These are phyloP conservation scores for Vaccinium myrtillus DNA, from an alignment of 148 eudicot species.

Conservation along the genomic window DNA sequence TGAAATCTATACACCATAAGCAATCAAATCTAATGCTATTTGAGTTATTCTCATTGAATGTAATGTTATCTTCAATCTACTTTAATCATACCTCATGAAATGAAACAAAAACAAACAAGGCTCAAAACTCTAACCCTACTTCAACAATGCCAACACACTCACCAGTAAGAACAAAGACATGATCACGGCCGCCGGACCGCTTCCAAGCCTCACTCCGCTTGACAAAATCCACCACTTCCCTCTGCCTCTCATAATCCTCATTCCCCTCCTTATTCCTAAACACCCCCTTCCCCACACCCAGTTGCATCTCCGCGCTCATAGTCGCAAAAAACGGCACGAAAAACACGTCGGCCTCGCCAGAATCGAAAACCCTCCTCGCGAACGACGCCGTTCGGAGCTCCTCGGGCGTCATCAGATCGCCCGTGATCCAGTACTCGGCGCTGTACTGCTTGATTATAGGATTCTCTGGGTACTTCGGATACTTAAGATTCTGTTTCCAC, in stretches of 20 bases:
- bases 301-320: conserved; percentile 87
- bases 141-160: conserved; percentile 12
- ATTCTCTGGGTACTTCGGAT: conserved; percentile 69
- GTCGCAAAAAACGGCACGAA: conserved; percentile 95
- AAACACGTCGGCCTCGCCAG: conserved; percentile 66
- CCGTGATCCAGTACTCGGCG: conserved; percentile 93
- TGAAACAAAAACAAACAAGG: not conserved
- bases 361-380: conserved; percentile 66
- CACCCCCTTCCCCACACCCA: conserved; percentile 53
- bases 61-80: not conserved
- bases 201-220: conserved; percentile 67
- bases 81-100: not conserved
- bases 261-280: conserved; percentile 82
- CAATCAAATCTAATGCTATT: not conserved
- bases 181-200: conserved; percentile 89
- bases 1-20: not conserved
- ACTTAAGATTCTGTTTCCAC: conserved; percentile 19
- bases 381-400: conserved; percentile 48
- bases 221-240: conserved; percentile 67
- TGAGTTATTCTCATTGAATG: not conserved
- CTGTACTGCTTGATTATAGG: conserved; percentile 91
- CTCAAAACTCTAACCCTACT: no score
- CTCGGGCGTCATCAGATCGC: conserved; percentile 68
- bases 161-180: conserved; percentile 93
- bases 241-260: conserved; percentile 81